Conservation (phyloP, 768 basidiomycete species). For the Termitomyces sp. region DNA sequence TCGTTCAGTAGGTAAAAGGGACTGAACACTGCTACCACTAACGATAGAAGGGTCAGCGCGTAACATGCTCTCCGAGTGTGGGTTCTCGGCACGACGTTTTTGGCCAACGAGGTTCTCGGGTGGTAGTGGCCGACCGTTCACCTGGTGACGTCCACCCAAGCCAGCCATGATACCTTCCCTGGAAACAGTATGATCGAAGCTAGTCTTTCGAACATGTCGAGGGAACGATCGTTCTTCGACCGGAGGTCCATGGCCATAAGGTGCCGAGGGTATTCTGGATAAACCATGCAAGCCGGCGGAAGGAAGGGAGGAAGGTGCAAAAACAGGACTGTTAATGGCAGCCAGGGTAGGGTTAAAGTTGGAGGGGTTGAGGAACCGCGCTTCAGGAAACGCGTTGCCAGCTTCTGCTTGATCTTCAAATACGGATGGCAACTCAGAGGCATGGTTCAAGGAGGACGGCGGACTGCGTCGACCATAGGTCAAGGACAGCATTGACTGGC, state of each 20-base stretch:
- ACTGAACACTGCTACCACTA: slow-evolving; percentile 25
- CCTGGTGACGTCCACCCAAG: slow-evolving; percentile 70
- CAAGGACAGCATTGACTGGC: slow-evolving; percentile 36
- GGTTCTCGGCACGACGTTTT: slow-evolving; percentile 80
- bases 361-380: slow-evolving; percentile 23
- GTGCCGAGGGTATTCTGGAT: slow-evolving; percentile 36
- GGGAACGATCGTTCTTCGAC: slow-evolving; percentile 61
- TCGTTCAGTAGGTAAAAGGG: slow-evolving; percentile 23
- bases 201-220: slow-evolving; percentile 87
- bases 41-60: slow-evolving; percentile 72
- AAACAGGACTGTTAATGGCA: slow-evolving; percentile 41
- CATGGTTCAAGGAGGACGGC: slow-evolving; percentile 27
- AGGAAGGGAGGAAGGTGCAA: slow-evolving; percentile 73
- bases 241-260: slow-evolving; percentile 29
- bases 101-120: slow-evolving; percentile 63
- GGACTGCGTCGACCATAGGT: slow-evolving; percentile 41
- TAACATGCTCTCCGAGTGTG: slow-evolving; percentile 75
- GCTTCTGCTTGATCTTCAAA: slow-evolving; percentile 41
- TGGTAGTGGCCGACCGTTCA: slow-evolving; percentile 71
- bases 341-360: slow-evolving; percentile 38
- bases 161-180: slow-evolving; percentile 58
- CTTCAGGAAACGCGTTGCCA: slow-evolving; percentile 29
- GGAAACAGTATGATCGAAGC: slow-evolving; percentile 89
- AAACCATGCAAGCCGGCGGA: slow-evolving; percentile 65
- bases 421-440: slow-evolving; percentile 41